These are phyloP conservation scores for Microbotryum silenes-acaulis DNA, from an alignment of 1,284 basidiomycete genomes.

Conservation along the genomic window DNA sequence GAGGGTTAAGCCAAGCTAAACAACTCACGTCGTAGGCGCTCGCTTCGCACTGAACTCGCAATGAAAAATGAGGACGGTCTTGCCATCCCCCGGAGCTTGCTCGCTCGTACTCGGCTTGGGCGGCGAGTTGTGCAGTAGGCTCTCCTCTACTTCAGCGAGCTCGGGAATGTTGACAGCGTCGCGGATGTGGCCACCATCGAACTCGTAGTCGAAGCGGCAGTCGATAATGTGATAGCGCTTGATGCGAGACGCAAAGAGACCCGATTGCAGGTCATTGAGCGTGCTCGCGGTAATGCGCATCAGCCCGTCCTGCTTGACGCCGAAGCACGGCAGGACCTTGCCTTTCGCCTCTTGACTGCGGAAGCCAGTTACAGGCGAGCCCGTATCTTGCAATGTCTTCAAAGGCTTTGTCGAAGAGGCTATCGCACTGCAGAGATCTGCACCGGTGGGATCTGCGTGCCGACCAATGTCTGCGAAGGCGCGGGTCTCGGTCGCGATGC, in stretches of 20 bases:
- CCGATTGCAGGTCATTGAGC: constrained; percentile 64
- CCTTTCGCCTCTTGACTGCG: constrained; percentile 87
- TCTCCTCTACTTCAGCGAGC: constrained; percentile 68
- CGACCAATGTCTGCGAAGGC: no score
- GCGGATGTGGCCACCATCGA: constrained; percentile 81
- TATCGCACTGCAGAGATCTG: neutral
- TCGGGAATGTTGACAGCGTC: constrained; percentile 89
- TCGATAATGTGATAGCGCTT: constrained; percentile 74
- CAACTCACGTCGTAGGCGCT: constrained; percentile 81
- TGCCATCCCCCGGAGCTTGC: constrained; percentile 49
- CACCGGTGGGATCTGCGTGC: no score
- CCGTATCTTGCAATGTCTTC: constrained; percentile 13
- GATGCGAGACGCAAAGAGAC: constrained; percentile 59
- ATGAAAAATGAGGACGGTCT: constrained; percentile 87
- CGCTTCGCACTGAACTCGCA: constrained; percentile 96
- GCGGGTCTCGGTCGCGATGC: constrained; percentile 1
- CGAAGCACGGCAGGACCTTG: constrained; percentile 88
- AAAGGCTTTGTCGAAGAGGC: neutral
- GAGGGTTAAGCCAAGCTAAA: constrained; percentile 21
- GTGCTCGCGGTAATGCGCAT: constrained; percentile 81
- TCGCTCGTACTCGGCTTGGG: constrained; percentile 76
- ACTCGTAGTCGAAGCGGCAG: constrained; percentile 97
- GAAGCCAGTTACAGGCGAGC: constrained; percentile 56
- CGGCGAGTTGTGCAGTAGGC: constrained; percentile 56
- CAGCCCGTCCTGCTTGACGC: constrained; percentile 85